These are phyloP conservation scores for Aspergillus unguis DNA, from an alignment of 2,329 filamentous ascomycete species.

Conservation along the genomic window DNA sequence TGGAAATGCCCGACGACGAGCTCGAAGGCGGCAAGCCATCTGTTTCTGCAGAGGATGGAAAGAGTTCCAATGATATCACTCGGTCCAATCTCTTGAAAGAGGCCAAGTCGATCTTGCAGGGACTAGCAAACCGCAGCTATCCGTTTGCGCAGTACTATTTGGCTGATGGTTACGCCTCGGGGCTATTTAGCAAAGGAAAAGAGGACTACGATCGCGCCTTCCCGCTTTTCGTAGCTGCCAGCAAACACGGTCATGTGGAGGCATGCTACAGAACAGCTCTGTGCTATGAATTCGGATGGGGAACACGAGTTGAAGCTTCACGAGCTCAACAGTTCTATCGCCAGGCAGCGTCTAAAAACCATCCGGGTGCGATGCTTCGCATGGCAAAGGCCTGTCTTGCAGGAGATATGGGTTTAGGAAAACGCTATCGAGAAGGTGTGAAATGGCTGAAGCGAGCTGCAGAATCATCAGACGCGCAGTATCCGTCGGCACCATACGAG, in stretches of 20 bases:
- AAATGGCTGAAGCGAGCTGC: slow-evolving; percentile 95
- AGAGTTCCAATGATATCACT: slow-evolving; percentile 45
- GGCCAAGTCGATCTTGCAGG: slow-evolving; percentile 83
- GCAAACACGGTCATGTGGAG: slow-evolving; percentile 96
- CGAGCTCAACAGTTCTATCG: slow-evolving; percentile 95
- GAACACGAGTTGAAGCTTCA: slow-evolving; percentile 79
- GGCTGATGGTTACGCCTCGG: slow-evolving; percentile 88
- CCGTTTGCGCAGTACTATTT: slow-evolving; percentile 98
- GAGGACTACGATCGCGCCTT: slow-evolving; percentile 90
- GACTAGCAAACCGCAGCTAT: slow-evolving; percentile 80
- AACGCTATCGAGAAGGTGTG: slow-evolving; percentile 82
- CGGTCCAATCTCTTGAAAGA: slow-evolving; percentile 71
- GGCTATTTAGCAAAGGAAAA: slow-evolving; percentile 91
- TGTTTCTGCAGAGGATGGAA: slow-evolving; percentile 23
- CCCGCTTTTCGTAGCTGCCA: slow-evolving; percentile 85
- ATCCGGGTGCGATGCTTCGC: slow-evolving; percentile 91
- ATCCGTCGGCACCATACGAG: slow-evolving; percentile 90
- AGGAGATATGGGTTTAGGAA: slow-evolving; percentile 79
- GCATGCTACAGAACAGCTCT: slow-evolving; percentile 89
- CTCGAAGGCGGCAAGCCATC: slow-evolving; percentile 27
- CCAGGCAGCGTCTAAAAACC: slow-evolving; percentile 84
- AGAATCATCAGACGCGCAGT: slow-evolving; percentile 84
- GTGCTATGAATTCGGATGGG: slow-evolving; percentile 98
- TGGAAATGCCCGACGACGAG: slow-evolving; percentile 64
- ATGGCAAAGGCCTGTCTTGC: slow-evolving; percentile 86